Conservation (phyloP, 2,329 filamentous ascomycete species). For the Beauveria brongniartii region DNA sequence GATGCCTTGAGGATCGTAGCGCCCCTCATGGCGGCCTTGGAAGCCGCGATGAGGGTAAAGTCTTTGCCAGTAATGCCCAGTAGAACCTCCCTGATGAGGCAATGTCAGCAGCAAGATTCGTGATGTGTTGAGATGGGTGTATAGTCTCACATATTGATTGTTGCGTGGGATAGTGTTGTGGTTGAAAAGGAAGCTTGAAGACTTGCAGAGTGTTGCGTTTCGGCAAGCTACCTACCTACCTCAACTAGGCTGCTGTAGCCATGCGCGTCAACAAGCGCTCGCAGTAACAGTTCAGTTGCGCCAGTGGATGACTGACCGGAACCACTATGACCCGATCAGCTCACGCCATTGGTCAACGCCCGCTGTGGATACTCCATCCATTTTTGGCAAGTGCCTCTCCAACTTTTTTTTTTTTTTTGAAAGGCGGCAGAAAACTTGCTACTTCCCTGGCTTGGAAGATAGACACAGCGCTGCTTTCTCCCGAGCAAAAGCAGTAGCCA, state of each 20-base stretch:
- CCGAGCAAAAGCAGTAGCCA: slow-evolving; percentile 30
- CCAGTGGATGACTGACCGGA: slow-evolving; percentile 17
- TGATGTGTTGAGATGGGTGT: background rate
- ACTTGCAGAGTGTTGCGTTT: slow-evolving; percentile 8
- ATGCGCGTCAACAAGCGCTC: slow-evolving; percentile 14
- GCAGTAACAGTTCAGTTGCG: background rate
- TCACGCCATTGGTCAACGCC: slow-evolving; percentile 18
- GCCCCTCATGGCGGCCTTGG: slow-evolving; percentile 96
- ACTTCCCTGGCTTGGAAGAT: slow-evolving; percentile 21
- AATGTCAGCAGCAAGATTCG: background rate
- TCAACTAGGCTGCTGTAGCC: slow-evolving; percentile 15
- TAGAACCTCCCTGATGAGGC: slow-evolving; percentile 74
- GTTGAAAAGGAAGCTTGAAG: slow-evolving; percentile 13
- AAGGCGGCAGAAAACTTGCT: slow-evolving; percentile 18
- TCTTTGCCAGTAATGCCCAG: slow-evolving; percentile 98
- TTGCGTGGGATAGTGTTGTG: slow-evolving; percentile 1
- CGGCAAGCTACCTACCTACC: slow-evolving; percentile 6
- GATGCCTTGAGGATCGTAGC: slow-evolving; percentile 89
- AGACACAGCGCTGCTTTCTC: slow-evolving; percentile 13
- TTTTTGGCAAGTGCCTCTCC: slow-evolving; percentile 13
- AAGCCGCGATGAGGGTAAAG: slow-evolving; percentile 95
- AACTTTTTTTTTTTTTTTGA: slow-evolving; percentile 33
- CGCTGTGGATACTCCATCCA: slow-evolving; percentile 15
- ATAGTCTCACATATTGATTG: slow-evolving; percentile 6
- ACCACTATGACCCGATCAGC: slow-evolving; percentile 20